Evolutionary conservation across 2,329 filamentous ascomycete genomes (phyloP), one percentile per base, ranked within the genome.

Genomic region (Fusarium aywerte): DNA sequence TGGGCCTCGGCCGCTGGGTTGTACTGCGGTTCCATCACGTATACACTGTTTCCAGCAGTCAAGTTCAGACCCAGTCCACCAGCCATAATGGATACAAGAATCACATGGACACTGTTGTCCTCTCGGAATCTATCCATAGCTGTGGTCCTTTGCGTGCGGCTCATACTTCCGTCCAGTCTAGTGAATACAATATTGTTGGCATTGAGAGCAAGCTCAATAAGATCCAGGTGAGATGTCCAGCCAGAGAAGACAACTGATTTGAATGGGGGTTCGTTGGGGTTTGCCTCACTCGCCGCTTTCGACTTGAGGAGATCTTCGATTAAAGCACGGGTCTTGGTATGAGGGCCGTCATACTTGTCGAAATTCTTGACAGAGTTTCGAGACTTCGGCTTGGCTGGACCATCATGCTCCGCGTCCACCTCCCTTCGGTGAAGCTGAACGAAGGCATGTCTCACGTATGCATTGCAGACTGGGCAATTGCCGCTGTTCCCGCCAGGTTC

Each of bases 21-120:
- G 81, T 95, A 99, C 75, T 97, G 94, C 7, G 96, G 96, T 77
- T 99, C 96, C 95, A 99, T 98, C 73, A 98, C 91, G 76, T 96
- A 98, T 15, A 96, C 95, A 55, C 87, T 91, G 75, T 89, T 96
- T 31, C 90, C 95, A 0, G 92, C 84, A 0, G 94, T 97, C 54
- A 98, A 82, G 75, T 98, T 98, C 36, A 98, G 88, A 15, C 95
- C 95, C 16, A 97, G 86, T 18, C 96, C 95, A 67, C 95, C 96
- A 0, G 95, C 95, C 75, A 90, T 93, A 78, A 97, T 96, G 11
- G 93, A 97, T 15, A 97, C 93, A 11, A 98, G 86, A 49, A 98
- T 93, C 52, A 97, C 90, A 31, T 89, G 89, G 33, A 97, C 86
- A 2, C 77, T 80, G 4, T 86, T 79, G 68, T 97, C 89, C 12